Base-by-base conservation (phyloP, 306 rosid species). In the Cicer chorassanicum region DNA sequence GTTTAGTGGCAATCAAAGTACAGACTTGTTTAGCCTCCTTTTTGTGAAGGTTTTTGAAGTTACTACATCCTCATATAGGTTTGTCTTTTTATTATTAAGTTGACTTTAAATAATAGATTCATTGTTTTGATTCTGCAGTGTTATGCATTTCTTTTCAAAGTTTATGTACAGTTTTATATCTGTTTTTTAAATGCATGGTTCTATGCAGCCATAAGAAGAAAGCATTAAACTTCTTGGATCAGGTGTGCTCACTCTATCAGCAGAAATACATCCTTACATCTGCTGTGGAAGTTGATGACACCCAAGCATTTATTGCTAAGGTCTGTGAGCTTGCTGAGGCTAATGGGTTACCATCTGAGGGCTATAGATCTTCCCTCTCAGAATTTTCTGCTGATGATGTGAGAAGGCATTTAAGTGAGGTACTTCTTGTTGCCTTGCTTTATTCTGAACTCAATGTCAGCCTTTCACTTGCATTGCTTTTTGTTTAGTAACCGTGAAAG, bases 131-230 rank as follows among this genome's bases (percentile, higher is more conserved):
- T 69, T 81, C 41, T 81, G 29, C 62, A 76, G 71, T 56, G 59
- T 61, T 74, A 38, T 53, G 29, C 46, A 34, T 57, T 51, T 54
- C 71, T 53, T 65, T 49, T 54, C 42, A 6, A 67, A 51, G 68
- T 57, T 56, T 6, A 9, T 6, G 19, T 66, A 38, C 40, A n/a
- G 41, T 70, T 65, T 75, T 62, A 44, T 75, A 63, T 57, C 15
- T 36, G 18, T 56, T 65, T 75, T 73, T 41, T 80, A 62, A 68
- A 72, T 81, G 80, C 80, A 21, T 78, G 57, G 72, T 55, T 77
- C 78, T 70, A 38, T 88, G 81, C 96, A 94, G 99, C 85, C 95
- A 94, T 74, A 90, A 88, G 92, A 85, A 80, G 87, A 84, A 81
- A 6, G 84, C 78, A 38, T 74, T 94, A 65, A 72, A 84, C 80